These are phyloP conservation scores for Zygosaccharomyces bisporus DNA, from an alignment of 805 yeast species.

Conservation along the genomic window DNA sequence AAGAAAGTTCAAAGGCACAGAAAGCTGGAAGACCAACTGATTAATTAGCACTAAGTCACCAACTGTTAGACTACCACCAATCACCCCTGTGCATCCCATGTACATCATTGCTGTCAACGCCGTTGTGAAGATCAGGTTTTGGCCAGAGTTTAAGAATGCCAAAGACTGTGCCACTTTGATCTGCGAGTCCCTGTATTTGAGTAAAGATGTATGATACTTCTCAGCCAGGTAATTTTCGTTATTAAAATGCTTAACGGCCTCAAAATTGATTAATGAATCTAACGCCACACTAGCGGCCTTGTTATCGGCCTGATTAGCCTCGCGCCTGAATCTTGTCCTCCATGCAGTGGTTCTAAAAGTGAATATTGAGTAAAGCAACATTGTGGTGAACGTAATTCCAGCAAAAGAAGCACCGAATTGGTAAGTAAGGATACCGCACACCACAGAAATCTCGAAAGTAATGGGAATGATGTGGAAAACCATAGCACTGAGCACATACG, in stretches of 20 bases:
- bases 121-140: constrained; percentile 72
- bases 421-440: constrained; percentile 89
- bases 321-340: constrained; percentile 88
- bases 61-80: constrained; percentile 74
- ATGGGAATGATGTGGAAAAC: constrained; percentile 96
- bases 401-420: constrained; percentile 90
- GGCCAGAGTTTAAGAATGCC: constrained; percentile 76
- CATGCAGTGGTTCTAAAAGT: constrained; percentile 93
- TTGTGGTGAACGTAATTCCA: constrained; percentile 79
- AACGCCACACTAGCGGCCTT: constrained; percentile 92
- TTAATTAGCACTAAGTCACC: constrained; percentile 94
- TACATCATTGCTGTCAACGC: constrained; percentile 98
- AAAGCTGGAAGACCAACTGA: constrained; percentile 91
- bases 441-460: constrained; percentile 85
- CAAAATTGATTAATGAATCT: constrained; percentile 90
- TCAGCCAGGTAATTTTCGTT: constrained; percentile 75
- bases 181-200: constrained; percentile 62
- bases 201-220: constrained; percentile 75
- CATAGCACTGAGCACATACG: constrained; percentile 90
- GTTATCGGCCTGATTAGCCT: constrained; percentile 90
- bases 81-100: constrained; percentile 94
- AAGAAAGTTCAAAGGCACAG: constrained; percentile 89
- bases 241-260: constrained; percentile 90
- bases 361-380: constrained; percentile 82
- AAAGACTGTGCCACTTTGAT: constrained; percentile 81